Base-by-base conservation (phyloP, 352 stramenopile species). In the Phytopythium vexans region DNA sequence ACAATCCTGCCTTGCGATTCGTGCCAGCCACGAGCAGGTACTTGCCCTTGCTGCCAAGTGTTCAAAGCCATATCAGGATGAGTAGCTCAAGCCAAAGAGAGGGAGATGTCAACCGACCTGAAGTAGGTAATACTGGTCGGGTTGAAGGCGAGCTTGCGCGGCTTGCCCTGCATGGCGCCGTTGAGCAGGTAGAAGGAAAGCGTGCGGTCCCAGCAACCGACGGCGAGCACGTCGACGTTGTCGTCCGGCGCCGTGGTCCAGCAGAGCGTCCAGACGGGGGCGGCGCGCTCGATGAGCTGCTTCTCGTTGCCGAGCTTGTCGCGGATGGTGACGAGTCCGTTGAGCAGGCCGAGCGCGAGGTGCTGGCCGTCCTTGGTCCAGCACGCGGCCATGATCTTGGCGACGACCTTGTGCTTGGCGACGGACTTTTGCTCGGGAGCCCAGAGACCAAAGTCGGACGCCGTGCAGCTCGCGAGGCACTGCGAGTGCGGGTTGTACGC, bases 131-230 rank as follows among this genome's bases (percentile, higher is more conserved):
- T 57, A 36, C 77, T 90, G 14, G 85, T 97, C 8, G 94, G 94
- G 49, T 97, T 94, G 62, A 97, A 98, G n/a, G 70, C 62, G 21
- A 98, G 84, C 58, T 94, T 92, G 32, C 81, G 76, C 34, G 90
- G 86, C 62, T 97, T 95, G 48, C 84, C 79, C 43, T 91, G 68
- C 63, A 97, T 82, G 34, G 76, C 65, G 8, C 93, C 93, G 55
- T 70, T 90, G 31, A 92, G 64, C 34, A 88, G 67, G 60, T 97
- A 98, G 63, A 98, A 97, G 42, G 79, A 89, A 32, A 98, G 69
- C 31, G 89, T 95, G 52, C 92, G 79, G 51, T 98, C 92, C 94
- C 95, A 98, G 62, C 87, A 97, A 8, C 94, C 95, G 6, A 98
- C 83, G 0, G 91, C 91, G 3, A 98, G 70, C 12, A 93, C 64